Evolutionary conservation across 441 rosid genomes (phyloP).

Genomic region (Pelargonium citronellum): DNA sequence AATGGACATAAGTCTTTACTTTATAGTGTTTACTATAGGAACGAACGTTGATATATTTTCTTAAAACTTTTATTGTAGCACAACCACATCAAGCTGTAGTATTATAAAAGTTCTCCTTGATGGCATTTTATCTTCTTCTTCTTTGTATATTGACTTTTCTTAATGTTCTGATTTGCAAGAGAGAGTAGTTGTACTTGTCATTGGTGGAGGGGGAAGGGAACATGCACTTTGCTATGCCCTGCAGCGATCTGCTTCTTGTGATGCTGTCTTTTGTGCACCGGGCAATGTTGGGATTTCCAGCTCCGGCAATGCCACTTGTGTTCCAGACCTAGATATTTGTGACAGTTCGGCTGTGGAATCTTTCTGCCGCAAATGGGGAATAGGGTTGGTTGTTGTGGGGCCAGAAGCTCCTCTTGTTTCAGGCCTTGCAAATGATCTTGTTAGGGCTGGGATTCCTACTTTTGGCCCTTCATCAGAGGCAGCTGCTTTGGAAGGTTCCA

Average conservation of each 20-base stretch:
- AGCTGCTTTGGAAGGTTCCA: constrained; percentile 94
- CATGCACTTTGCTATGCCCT: constrained; percentile 87
- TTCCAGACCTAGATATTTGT: constrained; percentile 54
- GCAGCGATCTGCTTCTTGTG: constrained; percentile 67
- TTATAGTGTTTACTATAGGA: not conserved
- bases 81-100: not conserved
- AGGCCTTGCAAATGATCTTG: constrained; percentile 72
- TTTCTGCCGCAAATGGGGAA: constrained; percentile 52
- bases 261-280: constrained; percentile 73
- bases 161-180: constrained; percentile 36
- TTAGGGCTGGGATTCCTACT: constrained; percentile 59
- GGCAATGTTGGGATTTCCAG: constrained; percentile 79
- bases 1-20: not conserved
- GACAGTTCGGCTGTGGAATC: constrained; percentile 62
- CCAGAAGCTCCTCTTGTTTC: constrained; percentile 92
- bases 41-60: not conserved
- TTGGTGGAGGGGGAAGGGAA: constrained; percentile 97
- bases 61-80: no score
- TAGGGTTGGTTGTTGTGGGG: constrained; percentile 77
- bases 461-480: constrained; percentile 92
- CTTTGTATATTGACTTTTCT: constrained; percentile 14
- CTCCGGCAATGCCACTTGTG: constrained; percentile 78
- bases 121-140: not conserved
- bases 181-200: constrained; percentile 64
- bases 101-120: not conserved